Conservation (phyloP, 768 basidiomycete species). For the Arthromyces matolae region DNA sequence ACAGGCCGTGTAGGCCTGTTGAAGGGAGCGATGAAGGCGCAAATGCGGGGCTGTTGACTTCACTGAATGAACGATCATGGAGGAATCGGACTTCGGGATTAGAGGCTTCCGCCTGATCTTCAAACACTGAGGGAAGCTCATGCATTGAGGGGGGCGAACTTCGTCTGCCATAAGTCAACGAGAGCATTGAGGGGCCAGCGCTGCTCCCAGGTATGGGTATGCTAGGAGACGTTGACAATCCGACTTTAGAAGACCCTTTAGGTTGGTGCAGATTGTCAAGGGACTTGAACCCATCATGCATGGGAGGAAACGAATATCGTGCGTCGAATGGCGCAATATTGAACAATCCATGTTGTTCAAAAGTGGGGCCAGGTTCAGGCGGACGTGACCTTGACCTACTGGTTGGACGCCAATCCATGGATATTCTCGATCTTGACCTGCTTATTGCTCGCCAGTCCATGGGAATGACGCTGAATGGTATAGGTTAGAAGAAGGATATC, state of each 20-base stretch:
- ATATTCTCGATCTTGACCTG: constrained; percentile 83
- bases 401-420: constrained; percentile 87
- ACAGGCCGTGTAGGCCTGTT: constrained; percentile 59
- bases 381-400: constrained; percentile 78
- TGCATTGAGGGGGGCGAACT: constrained; percentile 38
- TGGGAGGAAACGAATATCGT: constrained; percentile 42
- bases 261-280: constrained; percentile 23
- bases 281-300: constrained; percentile 22
- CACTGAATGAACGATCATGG: constrained; percentile 34
- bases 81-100: constrained; percentile 29
- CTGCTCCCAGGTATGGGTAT: constrained; percentile 36
- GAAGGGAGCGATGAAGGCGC: constrained; percentile 75
- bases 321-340: constrained; percentile 35
- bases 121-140: constrained; percentile 45
- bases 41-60: constrained; percentile 45
- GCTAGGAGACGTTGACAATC: constrained; percentile 24
- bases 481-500: neutral
- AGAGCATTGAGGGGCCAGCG: constrained; percentile 35
- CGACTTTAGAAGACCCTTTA: constrained; percentile 15
- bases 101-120: constrained; percentile 36
- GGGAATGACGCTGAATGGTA: constrained; percentile 44
- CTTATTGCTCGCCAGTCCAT: constrained; percentile 97
- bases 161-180: constrained; percentile 37
- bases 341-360: constrained; percentile 41
- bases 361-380: constrained; percentile 47